These are phyloP conservation scores for Metschnikowia lunata DNA, from an alignment of 805 yeast genomes.

Conservation along the genomic window DNA sequence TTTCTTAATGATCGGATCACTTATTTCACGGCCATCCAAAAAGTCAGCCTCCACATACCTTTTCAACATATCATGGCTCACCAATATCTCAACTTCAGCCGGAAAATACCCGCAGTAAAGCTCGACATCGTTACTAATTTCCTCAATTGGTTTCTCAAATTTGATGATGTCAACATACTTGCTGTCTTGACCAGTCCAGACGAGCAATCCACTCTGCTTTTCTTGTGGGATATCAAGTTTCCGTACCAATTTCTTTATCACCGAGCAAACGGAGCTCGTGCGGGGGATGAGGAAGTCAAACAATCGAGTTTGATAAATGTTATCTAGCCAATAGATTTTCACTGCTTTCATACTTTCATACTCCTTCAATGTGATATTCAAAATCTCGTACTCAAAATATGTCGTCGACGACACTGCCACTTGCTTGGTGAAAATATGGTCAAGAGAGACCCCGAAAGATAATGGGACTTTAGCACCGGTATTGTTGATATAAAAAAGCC, in stretches of 20 bases:
- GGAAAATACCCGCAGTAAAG: slow-evolving; percentile 42
- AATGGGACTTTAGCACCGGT: slow-evolving; percentile 54
- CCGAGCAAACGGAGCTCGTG: slow-evolving; percentile 50
- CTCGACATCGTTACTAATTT: slow-evolving; percentile 32
- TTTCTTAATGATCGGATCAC: slow-evolving; percentile 20
- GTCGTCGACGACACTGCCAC: slow-evolving; percentile 43
- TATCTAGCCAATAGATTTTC: slow-evolving; percentile 66
- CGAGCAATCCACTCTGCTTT: slow-evolving; percentile 42
- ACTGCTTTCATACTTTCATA: slow-evolving; percentile 71
- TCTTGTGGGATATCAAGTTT: slow-evolving; percentile 50
- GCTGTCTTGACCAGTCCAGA: slow-evolving; percentile 53
- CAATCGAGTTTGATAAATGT: slow-evolving; percentile 62
- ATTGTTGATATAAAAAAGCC: slow-evolving; percentile 58
- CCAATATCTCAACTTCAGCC: slow-evolving; percentile 37
- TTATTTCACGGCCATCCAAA: slow-evolving; percentile 19
- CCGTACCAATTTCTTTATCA: slow-evolving; percentile 52
- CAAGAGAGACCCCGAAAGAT: slow-evolving; percentile 29
- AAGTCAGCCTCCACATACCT: slow-evolving; percentile 19
- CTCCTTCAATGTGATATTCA: slow-evolving; percentile 70
- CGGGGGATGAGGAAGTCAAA: slow-evolving; percentile 68
- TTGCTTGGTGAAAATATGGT: slow-evolving; percentile 39
- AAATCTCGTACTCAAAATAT: slow-evolving; percentile 65
- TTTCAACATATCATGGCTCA: slow-evolving; percentile 32
- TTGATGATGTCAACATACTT: slow-evolving; percentile 35
- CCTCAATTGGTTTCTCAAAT: slow-evolving; percentile 33